Base-by-base conservation (phyloP, 345 rosid genomes). In the Sonneratia caseolaris region DNA sequence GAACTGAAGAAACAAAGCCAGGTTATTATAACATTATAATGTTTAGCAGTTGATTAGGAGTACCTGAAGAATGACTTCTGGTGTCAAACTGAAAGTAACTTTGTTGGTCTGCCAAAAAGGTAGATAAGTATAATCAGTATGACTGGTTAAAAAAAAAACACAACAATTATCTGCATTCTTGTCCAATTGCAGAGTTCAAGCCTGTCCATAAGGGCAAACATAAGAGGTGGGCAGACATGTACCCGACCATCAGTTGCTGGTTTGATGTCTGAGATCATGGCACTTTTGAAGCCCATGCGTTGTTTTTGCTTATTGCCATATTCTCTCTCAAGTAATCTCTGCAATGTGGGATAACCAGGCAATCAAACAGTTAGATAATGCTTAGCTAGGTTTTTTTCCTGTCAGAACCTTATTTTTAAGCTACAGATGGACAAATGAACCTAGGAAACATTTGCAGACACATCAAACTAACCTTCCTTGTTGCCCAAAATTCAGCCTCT, bases 401-500 rank as follows among this genome's bases (percentile, higher is more conserved):
- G 35, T 3, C 38, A 35, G 19, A 13, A 27, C 37, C 66, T 35
- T 35, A 12, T 3, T 27, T 11, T 62, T 62, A 62, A 62, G 66
- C 51, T 68, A 32, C 42, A 66, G 0, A 43, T 19, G 51, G 47
- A 37, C 67, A 7, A 16, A 73, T 9, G 32, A 56, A 68, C 10
- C 27, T 47, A 64, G 38, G 42, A 66, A 70, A 66, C 67, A 64
- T 36, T 72, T 11, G 47, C 14, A 27, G 27, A 57, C 35, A 37
- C 40, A 48, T 37, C 73, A 59, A 51, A 66, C 74, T 68, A 82
- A 90, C 97, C 97, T 86, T 90, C 76, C 97, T 88, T 68, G 96
- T 84, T n/a, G 97, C 93, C 98, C 98, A 94, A 78, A 94, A 95
- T 81, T 92, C 97, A 42, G 89, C 84, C 78, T 91, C 97, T 71